Percentiles rank a stretch among this genome's conserved stretches.
These are phyloP conservation scores for Turnera subulata DNA, from an alignment of 345 rosid genomes.

Conservation along the genomic window DNA sequence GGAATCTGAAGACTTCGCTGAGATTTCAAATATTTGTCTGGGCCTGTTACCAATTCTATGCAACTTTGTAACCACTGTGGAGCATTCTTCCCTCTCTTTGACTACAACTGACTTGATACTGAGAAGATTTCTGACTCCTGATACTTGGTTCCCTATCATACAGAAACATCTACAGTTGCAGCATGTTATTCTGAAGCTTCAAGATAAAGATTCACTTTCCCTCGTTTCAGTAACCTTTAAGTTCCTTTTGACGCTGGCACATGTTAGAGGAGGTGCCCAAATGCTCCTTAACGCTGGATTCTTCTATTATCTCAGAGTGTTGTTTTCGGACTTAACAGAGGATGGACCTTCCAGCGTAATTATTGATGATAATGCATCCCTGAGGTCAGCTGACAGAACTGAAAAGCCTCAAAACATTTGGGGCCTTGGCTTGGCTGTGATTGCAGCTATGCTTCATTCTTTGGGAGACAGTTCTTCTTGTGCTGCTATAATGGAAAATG, in stretches of 20 bases:
- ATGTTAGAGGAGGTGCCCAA: slow-evolving; percentile 74
- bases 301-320: slow-evolving; percentile 53
- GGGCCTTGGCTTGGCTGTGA: slow-evolving; percentile 83
- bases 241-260: slow-evolving; percentile 74
- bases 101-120: slow-evolving; percentile 57
- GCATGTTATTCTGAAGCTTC: slow-evolving; percentile 58
- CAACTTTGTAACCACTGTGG: slow-evolving; percentile 47
- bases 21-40: slow-evolving; percentile 60
- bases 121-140: slow-evolving; percentile 57
- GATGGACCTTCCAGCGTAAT: slow-evolving; percentile 34
- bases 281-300: slow-evolving; percentile 76
- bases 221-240: slow-evolving; percentile 53
- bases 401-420: slow-evolving; percentile 60
- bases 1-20: slow-evolving; percentile 48
- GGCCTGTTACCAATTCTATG: slow-evolving; percentile 72
- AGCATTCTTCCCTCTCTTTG: slow-evolving; percentile 57
- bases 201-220: slow-evolving; percentile 45
- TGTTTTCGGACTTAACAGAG: slow-evolving; percentile 50
- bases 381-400: slow-evolving; percentile 33
- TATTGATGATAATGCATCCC: slow-evolving; percentile 30
- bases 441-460: slow-evolving; percentile 70
- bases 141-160: slow-evolving; percentile 81
- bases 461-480: slow-evolving; percentile 50
- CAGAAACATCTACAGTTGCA: slow-evolving; percentile 55
- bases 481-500: slow-evolving; percentile 45